Conservation (phyloP, 2,329 filamentous ascomycete genomes). For the Neurospora crassa region DNA sequence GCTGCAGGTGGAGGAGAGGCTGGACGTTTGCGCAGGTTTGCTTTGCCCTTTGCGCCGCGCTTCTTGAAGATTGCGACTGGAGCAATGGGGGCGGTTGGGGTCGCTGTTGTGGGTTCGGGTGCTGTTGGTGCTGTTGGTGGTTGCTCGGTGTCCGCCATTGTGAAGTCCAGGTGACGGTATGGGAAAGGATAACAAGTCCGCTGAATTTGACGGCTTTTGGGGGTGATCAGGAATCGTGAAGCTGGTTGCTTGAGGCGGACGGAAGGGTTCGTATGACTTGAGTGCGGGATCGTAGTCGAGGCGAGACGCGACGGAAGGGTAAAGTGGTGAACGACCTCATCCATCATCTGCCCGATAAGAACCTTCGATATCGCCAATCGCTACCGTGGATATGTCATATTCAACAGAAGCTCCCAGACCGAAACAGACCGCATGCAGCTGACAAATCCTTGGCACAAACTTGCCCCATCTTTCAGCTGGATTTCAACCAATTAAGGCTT, state of each 20-base stretch:
- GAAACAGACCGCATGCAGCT: neutral
- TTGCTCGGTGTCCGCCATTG: slow-evolving; percentile 12
- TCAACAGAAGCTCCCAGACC: neutral
- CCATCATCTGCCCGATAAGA: neutral
- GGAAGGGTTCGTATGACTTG: neutral
- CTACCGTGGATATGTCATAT: neutral
- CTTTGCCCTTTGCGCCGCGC: slow-evolving; percentile 64
- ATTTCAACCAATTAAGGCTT: neutral
- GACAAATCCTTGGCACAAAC: neutral
- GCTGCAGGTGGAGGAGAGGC: slow-evolving; percentile 63
- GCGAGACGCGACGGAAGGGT: neutral
- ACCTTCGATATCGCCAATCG: neutral
- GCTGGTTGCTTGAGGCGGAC: neutral
- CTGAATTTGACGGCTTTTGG: neutral
- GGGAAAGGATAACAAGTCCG: neutral
- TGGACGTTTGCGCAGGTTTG: slow-evolving; percentile 70
- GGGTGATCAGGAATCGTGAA: neutral
- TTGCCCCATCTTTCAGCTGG: neutral
- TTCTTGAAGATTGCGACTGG: slow-evolving; percentile 76
- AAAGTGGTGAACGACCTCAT: neutral
- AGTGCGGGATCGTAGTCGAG: neutral
- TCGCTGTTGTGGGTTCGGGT: neutral
- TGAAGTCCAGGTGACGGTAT: neutral
- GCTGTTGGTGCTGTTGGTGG: neutral
- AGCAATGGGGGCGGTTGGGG: slow-evolving; percentile 19